Evolutionary conservation across 2,329 filamentous ascomycete genomes (phyloP), one percentile per base, ranked within the genome.

Genomic region (Sarocladiaceae sp.): DNA sequence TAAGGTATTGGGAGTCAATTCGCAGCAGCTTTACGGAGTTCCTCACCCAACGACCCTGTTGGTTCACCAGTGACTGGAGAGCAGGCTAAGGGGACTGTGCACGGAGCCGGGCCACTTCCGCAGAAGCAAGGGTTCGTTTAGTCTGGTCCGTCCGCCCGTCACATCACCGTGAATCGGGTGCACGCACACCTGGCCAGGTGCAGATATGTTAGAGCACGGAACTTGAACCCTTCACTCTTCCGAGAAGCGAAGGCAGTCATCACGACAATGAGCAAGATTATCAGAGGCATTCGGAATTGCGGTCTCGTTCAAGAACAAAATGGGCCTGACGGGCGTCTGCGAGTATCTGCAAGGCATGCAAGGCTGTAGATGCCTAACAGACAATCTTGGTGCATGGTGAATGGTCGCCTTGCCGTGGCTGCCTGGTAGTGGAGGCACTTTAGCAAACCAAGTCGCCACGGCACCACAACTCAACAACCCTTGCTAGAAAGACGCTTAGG

Each of bases 351-450:
- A n/a, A n/a, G 15, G 34, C 19, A 41, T 27, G 37, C 37, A 41
- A 41, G 37, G 37, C 37, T 41, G 21, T n/a, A n/a, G 4, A 29
- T 4, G n/a, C 37, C 33, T 53, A 53, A 44, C 50, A 40, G 21
- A 20, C 45, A 47, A 24, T 52, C 50, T 47, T 48, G 48, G 34
- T 33, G 33, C 34, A 27, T 18, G 40, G 49, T 37, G 49, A n/a
- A 40, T 44, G 42, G 33, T 27, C 47, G 46, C 50, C 47, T 48
- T 37, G 33, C 32, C 32, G 23, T 45, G 13, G 40, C 16, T 41
- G 37, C 37, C 37, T 41, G 19, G 23, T 10, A 18, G n/a, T n/a
- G n/a, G n/a, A n/a, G n/a, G n/a, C n/a, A n/a, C n/a, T n/a, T n/a
- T n/a, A n/a, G 37, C 37, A 41, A n/a, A 24, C 13, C 12, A 16